Base-by-base conservation (phyloP, 208 protist species). In the Crithidia acanthocephali region DNA sequence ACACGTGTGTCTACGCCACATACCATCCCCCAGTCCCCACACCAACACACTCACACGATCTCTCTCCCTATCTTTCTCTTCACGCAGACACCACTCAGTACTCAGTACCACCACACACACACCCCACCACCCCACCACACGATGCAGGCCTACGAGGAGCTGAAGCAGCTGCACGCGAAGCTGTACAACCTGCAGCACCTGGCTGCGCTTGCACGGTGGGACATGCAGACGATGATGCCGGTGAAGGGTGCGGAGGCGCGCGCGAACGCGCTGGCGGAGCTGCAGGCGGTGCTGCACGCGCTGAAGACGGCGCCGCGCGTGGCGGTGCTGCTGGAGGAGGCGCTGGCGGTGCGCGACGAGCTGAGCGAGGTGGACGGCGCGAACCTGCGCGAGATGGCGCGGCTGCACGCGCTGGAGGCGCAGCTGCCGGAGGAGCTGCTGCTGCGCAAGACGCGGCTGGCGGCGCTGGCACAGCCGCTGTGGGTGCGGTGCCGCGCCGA, bases 311-410 rank as follows among this genome's bases (percentile, higher is more conserved):
- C 79, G 20, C 53, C 63, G 10, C 52, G 42, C 37, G 23, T 27
- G 30, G 22, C 22, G 8, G 35, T 23, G 42, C 28, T 58, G 52
- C 53, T 70, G 18, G 28, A 45, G 9, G 18, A 16, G 6, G 64
- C 25, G 3, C 45, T 37, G 25, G 40, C 35, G 16, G 8, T 22
- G 7, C 33, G 9, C 22, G 23, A 50, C 30, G 56, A 74, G 13
- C 80, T 93, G 18, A 65, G 79, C 47, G 40, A 40, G 9, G 59
- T 73, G n/a, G 61, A 92, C 47, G 51, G 22, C 0, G 80, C 81
- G 9, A 91, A 93, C 63, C 59, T 94, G n/a, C 80, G 81, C 23
- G 83, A 92, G 71, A 87, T 90, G 72, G 40, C 35, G n/a, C 68
- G 69, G 23, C 58, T 32, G 0, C 84, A 76, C 51, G n/a, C 32